Conservation (phyloP, 805 yeast genomes). For the Nakazawaea sp. region DNA sequence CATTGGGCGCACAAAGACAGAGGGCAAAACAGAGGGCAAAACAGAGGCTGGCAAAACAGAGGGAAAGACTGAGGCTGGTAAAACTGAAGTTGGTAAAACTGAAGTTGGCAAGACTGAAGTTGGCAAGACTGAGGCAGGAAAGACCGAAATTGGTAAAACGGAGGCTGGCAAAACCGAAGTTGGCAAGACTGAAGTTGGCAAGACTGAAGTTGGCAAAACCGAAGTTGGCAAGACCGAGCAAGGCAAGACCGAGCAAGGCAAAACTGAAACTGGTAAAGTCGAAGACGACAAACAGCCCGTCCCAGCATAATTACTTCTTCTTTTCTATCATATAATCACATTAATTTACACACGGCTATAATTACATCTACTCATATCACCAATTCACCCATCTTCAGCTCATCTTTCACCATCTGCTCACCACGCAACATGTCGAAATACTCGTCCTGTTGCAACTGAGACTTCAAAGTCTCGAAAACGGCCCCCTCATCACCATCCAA, state of each 20-base stretch:
- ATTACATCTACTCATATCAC: constrained; percentile 7
- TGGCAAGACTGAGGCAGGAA: constrained; percentile 8
- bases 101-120: constrained; percentile 9
- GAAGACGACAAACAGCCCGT: constrained; percentile 1
- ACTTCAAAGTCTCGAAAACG: constrained; percentile 26
- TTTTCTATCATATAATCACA: not conserved
- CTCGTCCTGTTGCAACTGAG: constrained; percentile 27
- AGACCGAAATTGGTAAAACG: constrained; percentile 8
- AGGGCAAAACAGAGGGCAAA: not conserved
- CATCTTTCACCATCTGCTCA: constrained; percentile 29
- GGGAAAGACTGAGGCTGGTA: constrained; percentile 7
- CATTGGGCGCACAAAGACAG: too few species aligned
- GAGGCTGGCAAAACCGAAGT: constrained; percentile 8
- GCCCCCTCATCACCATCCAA: constrained; percentile 30
- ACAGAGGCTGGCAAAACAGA: too few species aligned
- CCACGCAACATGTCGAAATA: constrained; percentile 17
- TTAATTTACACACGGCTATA: not conserved
- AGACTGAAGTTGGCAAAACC: constrained; percentile 8
- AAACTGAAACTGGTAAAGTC: constrained; percentile 6
- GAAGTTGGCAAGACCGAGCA: constrained; percentile 7
- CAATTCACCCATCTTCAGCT: constrained; percentile 27
- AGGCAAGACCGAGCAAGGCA: constrained; percentile 7
- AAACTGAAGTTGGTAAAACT: constrained; percentile 8
- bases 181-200: constrained; percentile 7
- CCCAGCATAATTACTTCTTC: not conserved